These are phyloP conservation scores for Lunasporangiospora selenospora DNA, from an alignment of 192 early-diverging fungal species.

Conservation along the genomic window DNA sequence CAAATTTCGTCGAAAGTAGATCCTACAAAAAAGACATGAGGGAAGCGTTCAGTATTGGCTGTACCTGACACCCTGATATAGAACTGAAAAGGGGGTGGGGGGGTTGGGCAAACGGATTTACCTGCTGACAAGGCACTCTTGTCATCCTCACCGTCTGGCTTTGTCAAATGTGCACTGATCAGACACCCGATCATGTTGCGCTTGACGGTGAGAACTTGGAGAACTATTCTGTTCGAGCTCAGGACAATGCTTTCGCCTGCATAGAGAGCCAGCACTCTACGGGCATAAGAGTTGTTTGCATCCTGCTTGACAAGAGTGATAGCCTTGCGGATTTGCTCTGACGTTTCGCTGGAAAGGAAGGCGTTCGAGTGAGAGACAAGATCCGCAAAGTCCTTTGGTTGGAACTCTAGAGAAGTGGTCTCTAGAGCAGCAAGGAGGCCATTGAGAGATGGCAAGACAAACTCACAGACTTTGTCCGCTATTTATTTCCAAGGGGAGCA, in stretches of 20 bases:
- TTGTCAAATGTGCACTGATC: constrained; percentile 10
- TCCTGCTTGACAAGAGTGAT: constrained; percentile 49
- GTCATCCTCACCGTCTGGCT: constrained; percentile 9
- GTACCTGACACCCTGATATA: too few species aligned
- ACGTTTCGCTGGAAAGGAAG: constrained; percentile 51
- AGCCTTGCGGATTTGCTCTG: constrained; percentile 53
- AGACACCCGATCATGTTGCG: constrained; percentile 60
- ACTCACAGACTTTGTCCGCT: constrained; percentile 53
- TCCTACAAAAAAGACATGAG: background rate
- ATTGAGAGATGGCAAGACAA: constrained; percentile 64
- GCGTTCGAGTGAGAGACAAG: constrained; percentile 51
- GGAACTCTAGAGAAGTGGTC: constrained; percentile 45
- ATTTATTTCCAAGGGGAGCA: background rate
- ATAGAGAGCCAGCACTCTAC: constrained; percentile 56
- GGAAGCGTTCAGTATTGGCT: too few species aligned
- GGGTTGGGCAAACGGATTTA: too few species aligned
- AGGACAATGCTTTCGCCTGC: constrained; percentile 50
- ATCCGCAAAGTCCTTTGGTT: constrained; percentile 50
- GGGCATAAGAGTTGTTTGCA: constrained; percentile 37
- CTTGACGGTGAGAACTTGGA: constrained; percentile 55
- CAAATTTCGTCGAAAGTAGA: too few species aligned
- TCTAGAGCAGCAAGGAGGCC: constrained; percentile 62
- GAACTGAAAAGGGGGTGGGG: too few species aligned
- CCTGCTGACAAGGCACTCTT: background rate
- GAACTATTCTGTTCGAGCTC: constrained; percentile 59